Conservation (phyloP, 306 rosid genomes). For the Trichosanthes cucumerina region DNA sequence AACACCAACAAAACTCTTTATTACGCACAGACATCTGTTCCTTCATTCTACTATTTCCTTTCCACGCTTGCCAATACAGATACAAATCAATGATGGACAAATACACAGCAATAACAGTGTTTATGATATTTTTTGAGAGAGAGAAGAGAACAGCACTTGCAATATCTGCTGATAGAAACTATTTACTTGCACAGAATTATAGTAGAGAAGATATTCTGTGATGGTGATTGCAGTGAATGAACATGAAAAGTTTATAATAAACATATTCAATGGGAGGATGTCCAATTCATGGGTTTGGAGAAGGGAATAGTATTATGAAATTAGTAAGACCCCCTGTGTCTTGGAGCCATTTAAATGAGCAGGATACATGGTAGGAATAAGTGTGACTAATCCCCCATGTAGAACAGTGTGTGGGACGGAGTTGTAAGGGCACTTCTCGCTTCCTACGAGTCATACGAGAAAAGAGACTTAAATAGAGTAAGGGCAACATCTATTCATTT, state of each 20-base stretch:
- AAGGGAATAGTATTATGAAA: neutral
- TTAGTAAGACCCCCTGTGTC: neutral
- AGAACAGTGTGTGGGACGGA: neutral
- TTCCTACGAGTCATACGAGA: neutral
- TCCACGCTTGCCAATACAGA: neutral
- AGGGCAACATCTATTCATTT: neutral
- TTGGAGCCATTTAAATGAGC: neutral
- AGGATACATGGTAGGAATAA: neutral
- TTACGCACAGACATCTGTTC: neutral
- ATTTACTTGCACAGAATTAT: neutral
- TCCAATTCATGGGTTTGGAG: neutral
- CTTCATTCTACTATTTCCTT: slow-evolving; percentile 2
- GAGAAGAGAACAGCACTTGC: neutral
- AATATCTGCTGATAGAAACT: neutral
- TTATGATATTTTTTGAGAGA: neutral
- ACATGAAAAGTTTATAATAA: neutral
- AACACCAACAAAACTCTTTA: neutral
- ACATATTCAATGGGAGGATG: neutral
- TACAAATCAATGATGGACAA: neutral
- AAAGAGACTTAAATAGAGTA: neutral
- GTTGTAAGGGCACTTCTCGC: neutral
- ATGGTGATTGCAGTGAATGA: neutral
- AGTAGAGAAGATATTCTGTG: neutral
- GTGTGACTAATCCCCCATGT: neutral
- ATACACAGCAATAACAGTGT: neutral